Evolutionary conservation across 495 filamentous ascomycete species (phyloP), one percentile per base, ranked within the genome.

Genomic region (Hypomontagnella submonticulosa): DNA sequence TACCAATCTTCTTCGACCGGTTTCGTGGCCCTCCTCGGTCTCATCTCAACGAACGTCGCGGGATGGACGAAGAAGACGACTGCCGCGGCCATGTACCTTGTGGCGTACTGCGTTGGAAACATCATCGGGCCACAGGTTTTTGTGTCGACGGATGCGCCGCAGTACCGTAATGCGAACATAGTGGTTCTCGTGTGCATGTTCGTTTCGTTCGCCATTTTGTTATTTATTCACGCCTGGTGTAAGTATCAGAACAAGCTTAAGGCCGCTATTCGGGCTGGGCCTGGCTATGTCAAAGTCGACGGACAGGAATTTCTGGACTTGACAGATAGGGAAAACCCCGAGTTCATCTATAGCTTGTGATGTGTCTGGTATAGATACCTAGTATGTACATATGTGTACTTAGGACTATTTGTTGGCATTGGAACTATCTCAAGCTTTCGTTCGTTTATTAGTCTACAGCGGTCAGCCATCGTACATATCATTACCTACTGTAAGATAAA

Each of bases 61-160:
- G 88, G 89, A 13, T 91, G 89, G 71, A 91, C 89, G 8, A 90
- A 91, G 77, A 91, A 90, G 74, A 91, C 88, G 0, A 91, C 88
- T 0, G 85, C 90, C 5, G 88, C 88, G 0, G 88, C 87, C 0
- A 71, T 92, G 50, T 90, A 89, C 58, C 73, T 92, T n/a, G 87
- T 90, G 40, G 82, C 79, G 1, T 90, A 89, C 59, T 89, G 87
- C 62, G 80, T 79, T 0, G 85, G 86, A 1, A 88, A 87, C 49
- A 73, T 81, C 32, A 81, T 83, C 50, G 81, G 83, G 44, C 74
- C 77, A 41, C 73, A 66, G 23, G 67, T 62, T 44, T 68, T 62
- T 33, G 54, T 57, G 87, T 59, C 67, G 15, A 57, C 47, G 23
- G 72, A 75, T 68, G 84, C 83, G 5, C 83, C 87, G 11, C 76